Base-by-base conservation (phyloP, 768 basidiomycete species). In the Wakefieldia striispora region DNA sequence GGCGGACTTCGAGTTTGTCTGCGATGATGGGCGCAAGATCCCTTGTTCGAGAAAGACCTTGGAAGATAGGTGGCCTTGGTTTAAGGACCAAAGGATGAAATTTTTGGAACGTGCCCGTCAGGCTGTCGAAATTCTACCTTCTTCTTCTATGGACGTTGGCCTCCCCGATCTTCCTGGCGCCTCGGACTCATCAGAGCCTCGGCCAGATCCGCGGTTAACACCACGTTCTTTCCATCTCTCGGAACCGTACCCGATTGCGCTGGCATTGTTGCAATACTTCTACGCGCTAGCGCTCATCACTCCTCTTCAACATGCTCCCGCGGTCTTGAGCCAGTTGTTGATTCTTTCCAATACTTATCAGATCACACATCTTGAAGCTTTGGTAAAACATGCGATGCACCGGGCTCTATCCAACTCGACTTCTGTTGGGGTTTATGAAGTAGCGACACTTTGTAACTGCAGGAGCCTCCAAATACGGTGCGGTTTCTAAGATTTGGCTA, bases 311-410 rank as follows among this genome's bases (percentile, higher is more conserved):
- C 91, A 92, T 59, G 84, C 89, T 7, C 89, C 92, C 5, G 86
- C 92, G 3, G 88, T 97, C 23, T 76, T 98, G 40, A 88, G 88
- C 60, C 90, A 92, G 56, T 75, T 99, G 13, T 71, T 97, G 48
- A 76, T 95, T 39, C 75, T 99, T 26, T 79, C 89, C 10, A 88
- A 82, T 51, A 92, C 85, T 47, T 98, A 98, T 69, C 74, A 82
- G 35, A 76, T 97, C 45, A 65, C 75, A 3, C 84, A 95, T 63
- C 72, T 99, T 17, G 81, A 85, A 55, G 74, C 73, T 6, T 73
- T 95, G 19, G 91, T 91, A n/a, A 88, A 88, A 58, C 95, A 98
- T 66, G 91, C 93, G 5, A 91, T 98, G 85, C 95, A 98, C 63
- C 83, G 86, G 19, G 81, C 87, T 14, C 69, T 97, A 26, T 88